These are phyloP conservation scores for Trichoderma hamatum DNA, from an alignment of 2,329 filamentous ascomycete species.

Conservation along the genomic window DNA sequence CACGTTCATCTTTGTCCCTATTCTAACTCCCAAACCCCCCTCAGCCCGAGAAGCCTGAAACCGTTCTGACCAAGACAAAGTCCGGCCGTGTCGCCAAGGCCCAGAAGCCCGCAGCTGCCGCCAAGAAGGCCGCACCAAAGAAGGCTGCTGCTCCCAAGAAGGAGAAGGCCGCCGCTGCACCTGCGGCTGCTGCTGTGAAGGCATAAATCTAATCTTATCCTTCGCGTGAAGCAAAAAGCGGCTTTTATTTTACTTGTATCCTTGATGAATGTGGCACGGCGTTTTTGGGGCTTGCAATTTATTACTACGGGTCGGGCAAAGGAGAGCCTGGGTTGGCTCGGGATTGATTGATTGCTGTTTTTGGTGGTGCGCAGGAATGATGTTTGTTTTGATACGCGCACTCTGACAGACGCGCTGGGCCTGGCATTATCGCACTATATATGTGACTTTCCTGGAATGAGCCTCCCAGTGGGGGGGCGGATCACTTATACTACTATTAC, in stretches of 20 bases:
- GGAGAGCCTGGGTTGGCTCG: conserved; percentile 28
- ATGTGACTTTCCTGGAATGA: conserved; percentile 25
- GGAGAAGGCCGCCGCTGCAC: conserved; percentile 45
- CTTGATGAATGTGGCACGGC: conserved; percentile 45
- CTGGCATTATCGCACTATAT: conserved; percentile 28
- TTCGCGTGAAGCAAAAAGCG: conserved; percentile 7
- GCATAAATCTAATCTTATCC: conserved; percentile 34
- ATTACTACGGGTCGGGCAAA: conserved; percentile 27
- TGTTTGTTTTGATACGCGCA: conserved; percentile 32
- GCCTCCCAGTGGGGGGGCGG: conserved; percentile 15
- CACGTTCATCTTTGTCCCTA: background rate
- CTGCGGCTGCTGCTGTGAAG: conserved; percentile 38
- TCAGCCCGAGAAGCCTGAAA: conserved; percentile 63
- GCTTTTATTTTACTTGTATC: conserved; percentile 32
- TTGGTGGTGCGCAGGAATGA: conserved; percentile 30
- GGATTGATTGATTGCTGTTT: conserved; percentile 28
- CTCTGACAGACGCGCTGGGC: conserved; percentile 30
- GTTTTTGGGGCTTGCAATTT: conserved; percentile 38
- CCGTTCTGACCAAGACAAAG: conserved; percentile 79
- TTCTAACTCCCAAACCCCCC: conserved; percentile 25
- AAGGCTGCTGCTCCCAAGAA: conserved; percentile 55
- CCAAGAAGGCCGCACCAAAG: conserved; percentile 50
- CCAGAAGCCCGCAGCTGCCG: conserved; percentile 51
- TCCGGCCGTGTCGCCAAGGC: conserved; percentile 81
- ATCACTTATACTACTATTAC: conserved; percentile 13